These are phyloP conservation scores for Claviceps fusiformis DNA, from an alignment of 2,329 filamentous ascomycete genomes.

Conservation along the genomic window DNA sequence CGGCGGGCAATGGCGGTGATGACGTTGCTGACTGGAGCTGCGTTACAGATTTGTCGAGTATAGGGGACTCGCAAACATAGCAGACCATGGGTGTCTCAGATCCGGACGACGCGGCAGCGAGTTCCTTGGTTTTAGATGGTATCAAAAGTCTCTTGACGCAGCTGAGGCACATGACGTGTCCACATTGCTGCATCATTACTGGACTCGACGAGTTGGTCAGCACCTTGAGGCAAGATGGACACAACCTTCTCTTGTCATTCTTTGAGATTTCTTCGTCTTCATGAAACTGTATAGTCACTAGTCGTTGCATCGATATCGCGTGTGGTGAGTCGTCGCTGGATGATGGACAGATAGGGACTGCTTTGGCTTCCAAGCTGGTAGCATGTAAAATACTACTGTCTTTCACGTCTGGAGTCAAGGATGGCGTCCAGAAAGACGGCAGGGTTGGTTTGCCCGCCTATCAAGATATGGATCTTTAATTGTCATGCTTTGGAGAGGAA, in stretches of 20 bases:
- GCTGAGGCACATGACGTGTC: conserved; percentile 77
- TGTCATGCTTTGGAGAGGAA: not conserved
- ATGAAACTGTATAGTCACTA: conserved; percentile 65
- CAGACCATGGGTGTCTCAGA: conserved; percentile 41
- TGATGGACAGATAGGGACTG: conserved; percentile 62
- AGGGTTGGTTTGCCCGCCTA: conserved; percentile 51
- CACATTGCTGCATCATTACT: conserved; percentile 73
- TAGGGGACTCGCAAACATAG: conserved; percentile 73
- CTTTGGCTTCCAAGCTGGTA: conserved; percentile 48
- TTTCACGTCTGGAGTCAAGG: conserved; percentile 51
- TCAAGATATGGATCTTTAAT: conserved; percentile 23
- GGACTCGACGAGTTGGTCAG: conserved; percentile 74
- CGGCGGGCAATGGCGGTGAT: conserved; percentile 48
- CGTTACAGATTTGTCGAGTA: conserved; percentile 39
- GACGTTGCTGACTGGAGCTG: conserved; percentile 35
- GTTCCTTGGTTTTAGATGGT: conserved; percentile 30
- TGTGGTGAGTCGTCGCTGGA: conserved; percentile 55
- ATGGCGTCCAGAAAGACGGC: conserved; percentile 88
- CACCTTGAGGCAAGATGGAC: conserved; percentile 74
- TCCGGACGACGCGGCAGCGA: conserved; percentile 17
- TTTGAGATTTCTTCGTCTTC: conserved; percentile 45
- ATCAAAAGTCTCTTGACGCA: conserved; percentile 77
- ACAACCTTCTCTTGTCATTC: conserved; percentile 37
- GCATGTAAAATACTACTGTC: conserved; percentile 34
- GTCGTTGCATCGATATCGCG: conserved; percentile 60